Evolutionary conservation across 192 early-diverging fungal genomes (phyloP).

Genomic region (Coemansia javaensis): DNA sequence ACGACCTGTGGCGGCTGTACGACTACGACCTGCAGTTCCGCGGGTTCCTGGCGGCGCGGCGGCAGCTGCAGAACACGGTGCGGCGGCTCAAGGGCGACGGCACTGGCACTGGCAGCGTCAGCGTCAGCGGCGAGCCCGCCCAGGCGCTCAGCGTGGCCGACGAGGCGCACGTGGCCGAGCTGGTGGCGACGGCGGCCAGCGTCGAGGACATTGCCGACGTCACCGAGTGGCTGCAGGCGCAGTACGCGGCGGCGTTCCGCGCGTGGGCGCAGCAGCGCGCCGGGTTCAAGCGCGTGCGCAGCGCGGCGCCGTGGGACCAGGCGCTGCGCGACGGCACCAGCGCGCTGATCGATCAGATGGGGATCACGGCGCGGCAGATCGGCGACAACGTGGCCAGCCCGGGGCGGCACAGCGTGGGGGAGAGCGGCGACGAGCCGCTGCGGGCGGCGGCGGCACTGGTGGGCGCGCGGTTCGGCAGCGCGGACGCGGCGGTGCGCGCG

Average conservation of each 20-base stretch:
- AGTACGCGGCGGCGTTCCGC: slow-evolving; percentile 45
- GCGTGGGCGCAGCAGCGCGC: slow-evolving; percentile 11
- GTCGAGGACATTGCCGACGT: slow-evolving; percentile 65
- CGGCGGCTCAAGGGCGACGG: slow-evolving; percentile 44
- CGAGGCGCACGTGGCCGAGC: slow-evolving; percentile 16
- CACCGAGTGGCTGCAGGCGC: slow-evolving; percentile 60
- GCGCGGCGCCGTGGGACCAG: slow-evolving; percentile 38
- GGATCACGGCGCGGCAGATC: slow-evolving; percentile 57
- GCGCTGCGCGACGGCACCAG: slow-evolving; percentile 36
- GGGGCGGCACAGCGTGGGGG: slow-evolving; percentile 30
- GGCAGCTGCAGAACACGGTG: slow-evolving; percentile 49
- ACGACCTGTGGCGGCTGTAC: slow-evolving; percentile 85
- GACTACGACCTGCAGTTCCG: slow-evolving; percentile 78
- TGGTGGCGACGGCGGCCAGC: slow-evolving; percentile 17
- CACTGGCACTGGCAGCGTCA: too few species aligned
- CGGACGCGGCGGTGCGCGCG: slow-evolving; percentile 40
- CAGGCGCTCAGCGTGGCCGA: slow-evolving; percentile 10
- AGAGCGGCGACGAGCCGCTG: slow-evolving; percentile 3
- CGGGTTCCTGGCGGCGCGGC: slow-evolving; percentile 61
- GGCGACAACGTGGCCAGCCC: slow-evolving; percentile 56
- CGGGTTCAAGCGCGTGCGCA: slow-evolving; percentile 40
- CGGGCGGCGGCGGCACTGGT: slow-evolving; percentile 29
- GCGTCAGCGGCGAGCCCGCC: background rate
- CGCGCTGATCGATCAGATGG: slow-evolving; percentile 44
- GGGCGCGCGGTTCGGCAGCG: slow-evolving; percentile 14